A percentile compares a stretch with the other conserved stretches of the same genome.
Conservation (phyloP, 352 stramenopile species). For the Globisporangium paroecandrum region DNA sequence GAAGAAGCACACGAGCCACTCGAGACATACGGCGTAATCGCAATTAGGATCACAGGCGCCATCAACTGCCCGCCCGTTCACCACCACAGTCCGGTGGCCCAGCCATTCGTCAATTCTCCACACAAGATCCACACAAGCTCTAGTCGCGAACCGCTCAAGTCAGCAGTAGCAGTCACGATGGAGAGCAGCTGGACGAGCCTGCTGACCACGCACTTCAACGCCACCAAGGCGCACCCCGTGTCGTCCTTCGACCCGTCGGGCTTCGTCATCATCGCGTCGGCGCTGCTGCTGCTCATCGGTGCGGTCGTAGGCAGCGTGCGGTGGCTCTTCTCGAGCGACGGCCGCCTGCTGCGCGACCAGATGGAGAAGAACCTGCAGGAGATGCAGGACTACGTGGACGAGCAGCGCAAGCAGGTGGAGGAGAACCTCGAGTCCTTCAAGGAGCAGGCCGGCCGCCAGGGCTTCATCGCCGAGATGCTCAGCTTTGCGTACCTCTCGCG, state of each 20-base stretch:
- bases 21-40: not conserved
- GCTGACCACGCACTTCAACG: conserved; percentile 82
- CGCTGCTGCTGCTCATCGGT: conserved; percentile 63
- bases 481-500: conserved; percentile 84
- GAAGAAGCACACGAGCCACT: not conserved
- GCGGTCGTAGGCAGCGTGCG: conserved; percentile 49
- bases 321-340: conserved; percentile 31
- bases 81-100: not conserved
- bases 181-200: conserved; percentile 61
- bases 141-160: not conserved
- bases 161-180: conserved; percentile 25
- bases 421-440: conserved; percentile 77
- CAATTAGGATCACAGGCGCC: not conserved
- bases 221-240: conserved; percentile 75
- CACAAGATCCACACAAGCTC: not conserved
- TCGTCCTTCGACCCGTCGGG: conserved; percentile 84
- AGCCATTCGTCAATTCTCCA: not conserved
- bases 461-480: conserved; percentile 86
- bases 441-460: conserved; percentile 55
- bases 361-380: conserved; percentile 77
- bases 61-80: not conserved
- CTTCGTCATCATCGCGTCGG: conserved; percentile 78
- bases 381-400: conserved; percentile 70
- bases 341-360: conserved; percentile 45
- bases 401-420: conserved; percentile 59